These are phyloP conservation scores for Yueomyces sp. DNA, from an alignment of 1,139 yeast genomes.

Conservation along the genomic window DNA sequence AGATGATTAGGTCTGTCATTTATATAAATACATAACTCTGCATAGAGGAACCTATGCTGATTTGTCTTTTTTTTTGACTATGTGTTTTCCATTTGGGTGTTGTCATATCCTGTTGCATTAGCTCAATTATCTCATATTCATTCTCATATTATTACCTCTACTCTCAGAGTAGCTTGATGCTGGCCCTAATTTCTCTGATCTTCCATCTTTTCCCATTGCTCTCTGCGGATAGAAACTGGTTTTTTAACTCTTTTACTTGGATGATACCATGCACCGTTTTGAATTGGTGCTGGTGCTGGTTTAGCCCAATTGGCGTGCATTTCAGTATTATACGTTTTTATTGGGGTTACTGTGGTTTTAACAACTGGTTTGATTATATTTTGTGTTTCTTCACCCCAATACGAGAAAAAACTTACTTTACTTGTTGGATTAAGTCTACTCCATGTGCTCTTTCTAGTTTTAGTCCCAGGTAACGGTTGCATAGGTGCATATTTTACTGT, in stretches of 20 bases:
- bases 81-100: too few relatives aligned
- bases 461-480: constrained; percentile 71
- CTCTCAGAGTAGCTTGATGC: neutral
- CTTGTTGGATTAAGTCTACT: constrained; percentile 47
- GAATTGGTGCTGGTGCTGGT: constrained; percentile 54
- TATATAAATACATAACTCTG: too few relatives aligned
- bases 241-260: constrained; percentile 21
- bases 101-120: too few relatives aligned
- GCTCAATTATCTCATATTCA: too few relatives aligned
- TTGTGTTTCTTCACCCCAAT: neutral
- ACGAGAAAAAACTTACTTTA: constrained; percentile 38
- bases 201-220: neutral
- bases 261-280: constrained; percentile 34
- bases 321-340: constrained; percentile 57
- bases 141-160: neutral
- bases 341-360: constrained; percentile 57
- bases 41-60: too few relatives aligned
- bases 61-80: too few relatives aligned
- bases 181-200: neutral
- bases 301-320: constrained; percentile 52
- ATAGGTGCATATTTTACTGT: constrained; percentile 66
- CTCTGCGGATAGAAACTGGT: constrained; percentile 6
- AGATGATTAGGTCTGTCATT: too few relatives aligned
- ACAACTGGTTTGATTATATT: constrained; percentile 30
- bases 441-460: constrained; percentile 51